Percentiles rank a stretch among this genome's conserved stretches.
Conservation (phyloP, 140 eudicot species). For the Oenanthe javanica region DNA sequence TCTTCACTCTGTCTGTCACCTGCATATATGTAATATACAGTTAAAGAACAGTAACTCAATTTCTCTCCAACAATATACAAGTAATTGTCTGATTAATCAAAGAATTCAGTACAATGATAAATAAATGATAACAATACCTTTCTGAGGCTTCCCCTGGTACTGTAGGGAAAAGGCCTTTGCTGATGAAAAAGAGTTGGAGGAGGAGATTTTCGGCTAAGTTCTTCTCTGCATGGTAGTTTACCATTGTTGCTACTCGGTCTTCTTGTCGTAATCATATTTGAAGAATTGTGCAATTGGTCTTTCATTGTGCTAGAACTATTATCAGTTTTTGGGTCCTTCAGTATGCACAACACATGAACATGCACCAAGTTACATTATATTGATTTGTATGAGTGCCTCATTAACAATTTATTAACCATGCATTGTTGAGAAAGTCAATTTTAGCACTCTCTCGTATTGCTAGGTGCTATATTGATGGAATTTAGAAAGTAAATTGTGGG, state of each 20-base stretch:
- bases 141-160: constrained; percentile 49
- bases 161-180: constrained; percentile 68
- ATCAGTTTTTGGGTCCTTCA: constrained; percentile 26
- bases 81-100: not conserved
- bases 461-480: not conserved
- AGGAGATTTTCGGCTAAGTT: constrained; percentile 61
- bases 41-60: not conserved
- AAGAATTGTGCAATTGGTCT: constrained; percentile 15
- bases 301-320: constrained; percentile 12
- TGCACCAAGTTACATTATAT: not conserved
- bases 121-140: constrained; percentile 28
- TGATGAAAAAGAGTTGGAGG: constrained; percentile 38
- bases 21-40: constrained; percentile 11
- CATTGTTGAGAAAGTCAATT: not conserved
- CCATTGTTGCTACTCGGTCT: constrained; percentile 31
- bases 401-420: not conserved
- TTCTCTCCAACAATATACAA: not conserved
- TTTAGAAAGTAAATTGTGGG: not conserved
- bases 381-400: not conserved
- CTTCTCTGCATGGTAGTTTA: constrained; percentile 31
- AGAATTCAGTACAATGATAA: not conserved
- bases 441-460: not conserved
- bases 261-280: constrained; percentile 26
- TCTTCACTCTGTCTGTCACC: constrained; percentile 81
- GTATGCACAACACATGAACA: not conserved